Conservation (phyloP, 75 land plant species). For the Pinus tabuliformis region DNA sequence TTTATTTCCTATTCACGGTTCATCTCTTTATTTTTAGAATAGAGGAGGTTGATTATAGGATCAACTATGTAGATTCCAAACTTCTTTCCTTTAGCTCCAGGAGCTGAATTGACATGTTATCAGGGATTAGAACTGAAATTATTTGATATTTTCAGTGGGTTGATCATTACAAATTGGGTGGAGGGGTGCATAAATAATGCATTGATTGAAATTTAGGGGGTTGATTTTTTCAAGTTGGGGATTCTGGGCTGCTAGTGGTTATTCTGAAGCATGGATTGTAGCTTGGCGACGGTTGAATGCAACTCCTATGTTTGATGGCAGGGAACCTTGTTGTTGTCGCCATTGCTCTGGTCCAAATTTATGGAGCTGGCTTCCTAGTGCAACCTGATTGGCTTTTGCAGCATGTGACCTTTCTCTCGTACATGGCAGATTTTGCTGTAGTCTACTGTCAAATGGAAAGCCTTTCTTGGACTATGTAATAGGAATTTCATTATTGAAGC, state of each 20-base stretch:
- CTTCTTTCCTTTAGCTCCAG: not conserved
- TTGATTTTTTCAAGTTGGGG: not conserved
- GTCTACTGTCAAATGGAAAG: not conserved
- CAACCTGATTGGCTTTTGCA: conserved; percentile 33
- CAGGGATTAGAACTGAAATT: not conserved
- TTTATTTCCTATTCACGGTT: not conserved
- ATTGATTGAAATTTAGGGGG: conserved; percentile 5
- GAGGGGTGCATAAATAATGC: not conserved
- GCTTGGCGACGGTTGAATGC: conserved; percentile 40
- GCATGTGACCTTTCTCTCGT: conserved; percentile 22
- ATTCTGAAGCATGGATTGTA: conserved; percentile 41
- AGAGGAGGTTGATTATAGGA: not conserved
- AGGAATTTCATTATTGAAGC: not conserved
- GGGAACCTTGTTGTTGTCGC: conserved; percentile 21
- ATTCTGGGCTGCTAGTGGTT: conserved; percentile 36
- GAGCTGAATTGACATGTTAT: not conserved
- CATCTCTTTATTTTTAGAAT: not conserved
- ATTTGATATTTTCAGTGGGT: not conserved
- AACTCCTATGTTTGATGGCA: conserved; percentile 22
- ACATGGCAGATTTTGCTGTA: conserved; percentile 16
- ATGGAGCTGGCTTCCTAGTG: conserved; percentile 37
- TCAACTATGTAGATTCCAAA: not conserved
- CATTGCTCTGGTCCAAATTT: conserved; percentile 29
- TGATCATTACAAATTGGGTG: not conserved
- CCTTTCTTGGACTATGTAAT: not conserved